Evolutionary conservation across 1,284 basidiomycete genomes (phyloP).

Genomic region (Ustilago tritici): DNA sequence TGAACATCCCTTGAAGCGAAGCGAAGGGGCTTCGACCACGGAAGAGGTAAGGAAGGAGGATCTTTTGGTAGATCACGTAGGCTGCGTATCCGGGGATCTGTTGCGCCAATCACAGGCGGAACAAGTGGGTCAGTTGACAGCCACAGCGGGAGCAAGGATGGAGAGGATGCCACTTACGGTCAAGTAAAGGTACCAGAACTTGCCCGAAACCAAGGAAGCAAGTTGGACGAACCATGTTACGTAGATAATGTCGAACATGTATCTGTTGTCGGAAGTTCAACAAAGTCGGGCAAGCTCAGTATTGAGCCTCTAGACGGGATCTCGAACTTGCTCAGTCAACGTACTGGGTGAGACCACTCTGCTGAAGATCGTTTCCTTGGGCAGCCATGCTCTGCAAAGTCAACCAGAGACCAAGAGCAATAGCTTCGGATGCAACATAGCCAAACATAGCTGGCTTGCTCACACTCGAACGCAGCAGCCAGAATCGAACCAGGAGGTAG

Average conservation of each 20-base stretch:
- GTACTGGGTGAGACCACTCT: constrained; percentile 67
- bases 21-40: constrained; percentile 53
- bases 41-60: constrained; percentile 64
- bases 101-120: not conserved
- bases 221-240: constrained; percentile 70
- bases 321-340: constrained; percentile 16
- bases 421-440: constrained; percentile 61
- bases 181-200: constrained; percentile 68
- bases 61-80: constrained; percentile 62
- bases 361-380: constrained; percentile 65
- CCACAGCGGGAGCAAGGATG: not conserved
- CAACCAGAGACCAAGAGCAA: constrained; percentile 61
- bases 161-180: constrained; percentile 49
- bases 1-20: constrained; percentile 26
- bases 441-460: constrained; percentile 36
- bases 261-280: constrained; percentile 33
- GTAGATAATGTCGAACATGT: constrained; percentile 71
- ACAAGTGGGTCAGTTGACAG: not conserved
- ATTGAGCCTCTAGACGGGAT: no score
- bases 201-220: constrained; percentile 62
- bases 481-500: constrained; percentile 57
- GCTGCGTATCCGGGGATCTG: constrained; percentile 69
- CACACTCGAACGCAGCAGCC: constrained; percentile 40
- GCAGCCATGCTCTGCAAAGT: constrained; percentile 66
- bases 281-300: not conserved